A percentile compares a stretch with the other conserved stretches of the same genome.
Evolutionary conservation across 352 stramenopile genomes (phyloP).

Genomic region (Globisporangium lucens): DNA sequence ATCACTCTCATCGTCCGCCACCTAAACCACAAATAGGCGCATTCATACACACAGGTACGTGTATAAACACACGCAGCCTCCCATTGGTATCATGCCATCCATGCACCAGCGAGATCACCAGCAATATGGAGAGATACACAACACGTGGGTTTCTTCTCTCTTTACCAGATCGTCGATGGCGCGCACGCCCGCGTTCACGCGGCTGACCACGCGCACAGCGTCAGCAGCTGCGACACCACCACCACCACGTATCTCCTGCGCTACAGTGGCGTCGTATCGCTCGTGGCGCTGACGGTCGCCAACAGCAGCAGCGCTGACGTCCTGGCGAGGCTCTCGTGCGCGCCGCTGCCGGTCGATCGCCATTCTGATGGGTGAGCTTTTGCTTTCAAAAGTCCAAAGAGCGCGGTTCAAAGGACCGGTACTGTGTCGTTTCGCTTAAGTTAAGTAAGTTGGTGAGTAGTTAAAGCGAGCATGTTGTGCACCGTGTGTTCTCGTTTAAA

Average conservation of each 20-base stretch:
- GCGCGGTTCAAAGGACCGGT: neutral
- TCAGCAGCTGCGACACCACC: neutral
- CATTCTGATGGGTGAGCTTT: neutral
- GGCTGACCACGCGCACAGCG: constrained; percentile 20
- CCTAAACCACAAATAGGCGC: constrained; percentile 12
- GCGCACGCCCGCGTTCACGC: constrained; percentile 37
- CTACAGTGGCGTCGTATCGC: neutral
- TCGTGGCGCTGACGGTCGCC: neutral
- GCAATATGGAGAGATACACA: neutral
- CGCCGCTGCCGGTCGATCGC: neutral
- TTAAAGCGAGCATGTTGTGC: neutral
- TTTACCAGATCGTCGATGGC: constrained; percentile 39
- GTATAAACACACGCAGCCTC: neutral
- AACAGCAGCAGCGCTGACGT: neutral
- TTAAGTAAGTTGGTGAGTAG: neutral
- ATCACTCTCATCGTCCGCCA: constrained; percentile 33
- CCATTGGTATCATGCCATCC: neutral
- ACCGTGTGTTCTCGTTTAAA: neutral
- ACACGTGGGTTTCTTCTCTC: neutral
- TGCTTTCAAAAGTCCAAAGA: constrained; percentile 3
- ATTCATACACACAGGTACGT: neutral
- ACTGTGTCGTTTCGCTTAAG: neutral
- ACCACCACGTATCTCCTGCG: neutral
- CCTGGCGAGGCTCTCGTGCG: neutral
- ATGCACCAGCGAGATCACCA: neutral